A percentile compares a stretch with the other conserved stretches of the same genome.
These are phyloP conservation scores for Colletotrichum higginsianum DNA, from an alignment of 2,329 filamentous ascomycete genomes.

Conservation along the genomic window DNA sequence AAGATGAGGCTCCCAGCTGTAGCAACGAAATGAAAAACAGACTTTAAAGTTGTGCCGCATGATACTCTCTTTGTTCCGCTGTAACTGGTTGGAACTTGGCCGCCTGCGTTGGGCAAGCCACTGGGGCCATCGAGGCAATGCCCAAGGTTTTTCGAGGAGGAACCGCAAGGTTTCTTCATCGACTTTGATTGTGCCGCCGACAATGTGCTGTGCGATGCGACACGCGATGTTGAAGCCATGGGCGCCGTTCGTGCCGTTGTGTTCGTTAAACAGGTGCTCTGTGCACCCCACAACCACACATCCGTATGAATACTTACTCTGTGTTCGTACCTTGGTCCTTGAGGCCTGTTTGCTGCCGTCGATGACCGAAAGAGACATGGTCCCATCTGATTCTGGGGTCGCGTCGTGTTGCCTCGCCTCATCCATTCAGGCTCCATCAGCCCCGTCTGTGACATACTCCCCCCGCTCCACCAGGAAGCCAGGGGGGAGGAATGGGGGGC, in stretches of 20 bases:
- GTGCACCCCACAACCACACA: slow-evolving; percentile 9
- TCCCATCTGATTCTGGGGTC: slow-evolving; percentile 30
- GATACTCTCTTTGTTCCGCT: slow-evolving; percentile 30
- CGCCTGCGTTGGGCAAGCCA: neutral
- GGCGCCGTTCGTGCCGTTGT: slow-evolving; percentile 6
- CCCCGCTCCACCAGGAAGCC: slow-evolving; percentile 20
- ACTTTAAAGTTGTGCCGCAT: slow-evolving; percentile 29
- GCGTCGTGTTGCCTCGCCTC: slow-evolving; percentile 31
- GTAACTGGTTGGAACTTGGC: neutral
- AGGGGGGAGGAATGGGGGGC: slow-evolving; percentile 30
- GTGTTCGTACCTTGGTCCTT: neutral
- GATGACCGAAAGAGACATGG: slow-evolving; percentile 27
- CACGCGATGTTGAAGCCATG: slow-evolving; percentile 12
- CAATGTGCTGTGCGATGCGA: neutral
- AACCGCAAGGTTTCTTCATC: neutral
- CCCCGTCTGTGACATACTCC: slow-evolving; percentile 36
- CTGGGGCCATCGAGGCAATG: neutral
- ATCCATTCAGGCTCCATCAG: slow-evolving; percentile 15
- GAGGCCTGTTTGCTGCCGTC: slow-evolving; percentile 15
- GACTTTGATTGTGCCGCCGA: slow-evolving; percentile 14
- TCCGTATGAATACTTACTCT: neutral
- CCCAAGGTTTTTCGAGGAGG: no score
- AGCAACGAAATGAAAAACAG: slow-evolving; percentile 31
- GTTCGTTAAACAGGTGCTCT: slow-evolving; percentile 22
- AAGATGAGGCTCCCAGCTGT: slow-evolving; percentile 38